These are phyloP conservation scores for Thelephora ganbajun DNA, from an alignment of 768 basidiomycete genomes.

Conservation along the genomic window DNA sequence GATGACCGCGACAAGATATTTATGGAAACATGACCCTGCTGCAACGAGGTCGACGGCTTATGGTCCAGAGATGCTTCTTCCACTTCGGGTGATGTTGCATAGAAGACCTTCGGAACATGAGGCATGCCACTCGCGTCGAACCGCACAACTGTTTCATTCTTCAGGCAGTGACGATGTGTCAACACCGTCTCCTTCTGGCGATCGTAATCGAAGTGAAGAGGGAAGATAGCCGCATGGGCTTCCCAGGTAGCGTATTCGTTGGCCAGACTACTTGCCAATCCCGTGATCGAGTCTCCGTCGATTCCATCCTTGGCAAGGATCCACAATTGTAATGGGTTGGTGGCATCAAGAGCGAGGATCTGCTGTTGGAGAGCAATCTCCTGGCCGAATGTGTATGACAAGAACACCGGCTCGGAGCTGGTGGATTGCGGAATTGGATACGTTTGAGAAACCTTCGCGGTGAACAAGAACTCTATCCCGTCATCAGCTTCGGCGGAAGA, in stretches of 20 bases:
- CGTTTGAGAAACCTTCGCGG: not conserved
- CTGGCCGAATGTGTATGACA: conserved; percentile 7
- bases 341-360: conserved; percentile 6
- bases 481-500: not conserved
- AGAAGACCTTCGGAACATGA: too few species aligned
- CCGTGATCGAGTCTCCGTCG: conserved; percentile 19
- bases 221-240: too few species aligned
- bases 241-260: conserved; percentile 20
- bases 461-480: not conserved
- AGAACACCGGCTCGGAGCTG: conserved; percentile 4
- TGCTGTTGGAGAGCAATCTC: conserved; percentile 10
- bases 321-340: conserved; percentile 13
- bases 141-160: too few species aligned
- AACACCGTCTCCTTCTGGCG: too few species aligned
- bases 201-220: conserved; percentile 15
- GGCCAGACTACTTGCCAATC: conserved; percentile 16
- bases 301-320: conserved; percentile 15
- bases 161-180: too few species aligned
- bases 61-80: too few species aligned
- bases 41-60: too few species aligned
- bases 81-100: too few species aligned
- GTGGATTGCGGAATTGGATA: not conserved
- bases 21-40: too few species aligned
- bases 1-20: too few species aligned
- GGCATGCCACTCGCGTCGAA: too few species aligned